Evolutionary conservation across 345 rosid genomes (phyloP), one percentile per base, ranked within the genome.

Genomic region (Hypericum perforatum): DNA sequence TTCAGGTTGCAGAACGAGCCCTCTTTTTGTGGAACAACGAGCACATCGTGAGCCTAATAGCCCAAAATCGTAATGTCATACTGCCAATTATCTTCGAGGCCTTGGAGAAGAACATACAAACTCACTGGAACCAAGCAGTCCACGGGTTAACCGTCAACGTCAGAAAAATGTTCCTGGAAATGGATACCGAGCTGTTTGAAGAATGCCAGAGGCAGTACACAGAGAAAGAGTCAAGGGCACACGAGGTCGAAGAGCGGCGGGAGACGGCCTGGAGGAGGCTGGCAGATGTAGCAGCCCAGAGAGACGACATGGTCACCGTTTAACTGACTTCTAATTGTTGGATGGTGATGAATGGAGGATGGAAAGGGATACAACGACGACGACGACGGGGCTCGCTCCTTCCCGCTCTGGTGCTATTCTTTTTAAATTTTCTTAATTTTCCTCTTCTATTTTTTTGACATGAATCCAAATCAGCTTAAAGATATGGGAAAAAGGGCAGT

Each of bases 21-120:
- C 77, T 85, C 40, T 89, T 89, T 73, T 73, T 86, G 64, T 89
- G 97, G 97, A 89, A 89, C 60, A 89, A 78, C 41, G 97, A 89
- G 76, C 95, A 86, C 62, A 62, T 89, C 0, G 97, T 83, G 63
- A 67, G 68, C 67, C 62, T 89, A 57, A 81, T 83, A 0, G 89
- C 85, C n/a, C 94, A 86, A 71, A 78, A 86, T 64, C 62, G 88
- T 39, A 56, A 70, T 9, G 81, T 77, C 37, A 71, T 86, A 45
- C 61, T 89, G 47, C 95, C 94, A 5, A 72, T 89, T 37, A 86
- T 89, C 22, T 89, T 78, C 16, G 73, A 77, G 43, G 78, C 95
- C 6, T 62, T 89, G 67, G 97, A 86, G 81, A 89, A 63, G 75
- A 89, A 89, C 74, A 74, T 77, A 9, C 73, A 61, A 56, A 45